Conservation (phyloP, 2,329 filamentous ascomycete genomes). For the Sarocladiaceae sp. region DNA sequence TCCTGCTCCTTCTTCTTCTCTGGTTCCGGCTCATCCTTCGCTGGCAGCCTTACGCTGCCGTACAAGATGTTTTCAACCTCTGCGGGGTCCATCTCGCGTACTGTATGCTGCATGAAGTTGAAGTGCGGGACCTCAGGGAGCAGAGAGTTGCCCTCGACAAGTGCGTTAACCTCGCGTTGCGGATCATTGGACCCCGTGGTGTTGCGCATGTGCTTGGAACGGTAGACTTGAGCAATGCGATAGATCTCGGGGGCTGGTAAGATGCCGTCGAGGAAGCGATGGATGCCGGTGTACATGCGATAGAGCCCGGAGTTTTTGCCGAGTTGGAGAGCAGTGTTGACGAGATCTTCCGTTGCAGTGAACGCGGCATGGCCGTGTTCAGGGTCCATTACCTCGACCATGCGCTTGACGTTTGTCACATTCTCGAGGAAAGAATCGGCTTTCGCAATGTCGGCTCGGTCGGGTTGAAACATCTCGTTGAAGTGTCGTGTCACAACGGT, state of each 20-base stretch:
- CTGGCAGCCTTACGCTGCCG: too few species aligned
- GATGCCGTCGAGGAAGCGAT: neutral
- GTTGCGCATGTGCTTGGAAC: neutral
- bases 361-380: neutral
- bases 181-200: neutral
- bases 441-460: constrained; percentile 20
- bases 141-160: neutral
- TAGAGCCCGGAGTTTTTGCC: neutral
- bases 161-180: neutral
- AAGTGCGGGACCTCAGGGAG: neutral
- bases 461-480: neutral
- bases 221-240: constrained; percentile 8
- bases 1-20: constrained; percentile 25
- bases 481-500: constrained; percentile 22
- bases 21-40: constrained; percentile 18
- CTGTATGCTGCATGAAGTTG: too few species aligned
- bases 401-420: constrained; percentile 40
- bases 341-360: neutral
- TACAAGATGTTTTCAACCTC: constrained; percentile 16
- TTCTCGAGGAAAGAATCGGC: constrained; percentile 42
- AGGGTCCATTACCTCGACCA: constrained; percentile 36
- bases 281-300: neutral
- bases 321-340: neutral
- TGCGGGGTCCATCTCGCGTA: neutral
- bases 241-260: constrained; percentile 3